phyloP scores from a whole-genome alignment of 1,139 yeast genomes.

The Suhomyces yuchorum region DNA sequence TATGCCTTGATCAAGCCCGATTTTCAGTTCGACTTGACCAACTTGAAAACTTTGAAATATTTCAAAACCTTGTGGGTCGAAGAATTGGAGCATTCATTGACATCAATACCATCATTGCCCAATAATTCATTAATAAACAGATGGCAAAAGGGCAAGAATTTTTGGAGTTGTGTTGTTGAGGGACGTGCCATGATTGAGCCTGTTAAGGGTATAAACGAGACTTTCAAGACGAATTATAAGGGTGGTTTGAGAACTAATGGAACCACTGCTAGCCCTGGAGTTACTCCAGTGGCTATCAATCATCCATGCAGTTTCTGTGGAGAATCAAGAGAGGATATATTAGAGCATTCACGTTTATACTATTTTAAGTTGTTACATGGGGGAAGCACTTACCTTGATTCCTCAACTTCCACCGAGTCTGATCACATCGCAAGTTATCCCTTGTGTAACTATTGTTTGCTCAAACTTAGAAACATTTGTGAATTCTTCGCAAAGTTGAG shows the following conservation, averaged over 20 bases:
- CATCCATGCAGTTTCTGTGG: constrained; percentile 84
- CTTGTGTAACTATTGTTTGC: constrained; percentile 81
- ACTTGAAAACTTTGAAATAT: constrained; percentile 57
- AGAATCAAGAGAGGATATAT: constrained; percentile 65
- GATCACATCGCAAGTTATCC: constrained; percentile 55
- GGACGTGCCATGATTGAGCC: constrained; percentile 88
- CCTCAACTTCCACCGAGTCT: constrained; percentile 18
- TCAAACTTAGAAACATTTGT: constrained; percentile 76
- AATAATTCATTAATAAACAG: constrained; percentile 40
- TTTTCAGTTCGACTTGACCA: constrained; percentile 41
- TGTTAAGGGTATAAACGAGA: constrained; percentile 78
- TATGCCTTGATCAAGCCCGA: constrained; percentile 37
- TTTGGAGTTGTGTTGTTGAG: constrained; percentile 70
- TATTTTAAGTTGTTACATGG: constrained; percentile 50
- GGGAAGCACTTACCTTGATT: constrained; percentile 13
- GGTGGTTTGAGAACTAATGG: constrained; percentile 14
- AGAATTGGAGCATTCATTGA: constrained; percentile 70
- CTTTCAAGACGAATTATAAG: constrained; percentile 39
- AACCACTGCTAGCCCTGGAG: constrained; percentile 6
- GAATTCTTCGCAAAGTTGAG: constrained; percentile 76
- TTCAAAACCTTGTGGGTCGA: constrained; percentile 68
- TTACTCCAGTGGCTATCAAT: constrained; percentile 68
- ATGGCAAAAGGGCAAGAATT: constrained; percentile 52
- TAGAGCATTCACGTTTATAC: constrained; percentile 79
- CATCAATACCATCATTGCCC: constrained; percentile 36